These are phyloP conservation scores for Apiospora phragmitis DNA, from an alignment of 2,329 filamentous ascomycete genomes.

Conservation along the genomic window DNA sequence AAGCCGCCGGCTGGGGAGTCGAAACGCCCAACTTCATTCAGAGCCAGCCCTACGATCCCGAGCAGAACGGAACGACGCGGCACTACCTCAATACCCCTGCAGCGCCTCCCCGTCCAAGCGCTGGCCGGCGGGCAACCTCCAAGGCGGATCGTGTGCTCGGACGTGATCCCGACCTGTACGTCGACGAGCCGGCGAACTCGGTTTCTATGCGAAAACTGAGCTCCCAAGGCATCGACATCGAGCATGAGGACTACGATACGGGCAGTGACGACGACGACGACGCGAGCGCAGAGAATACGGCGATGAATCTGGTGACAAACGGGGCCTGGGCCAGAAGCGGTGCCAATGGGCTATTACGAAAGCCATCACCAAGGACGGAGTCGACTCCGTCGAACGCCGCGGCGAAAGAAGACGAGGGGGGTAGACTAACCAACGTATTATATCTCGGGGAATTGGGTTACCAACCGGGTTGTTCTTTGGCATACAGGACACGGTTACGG, in stretches of 20 bases:
- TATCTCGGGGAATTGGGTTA: neutral
- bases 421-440: constrained; percentile 17
- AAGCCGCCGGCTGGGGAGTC: constrained; percentile 66
- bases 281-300: constrained; percentile 40
- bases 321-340: constrained; percentile 37
- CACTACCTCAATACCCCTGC: constrained; percentile 32
- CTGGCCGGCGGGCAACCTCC: constrained; percentile 43
- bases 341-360: constrained; percentile 33
- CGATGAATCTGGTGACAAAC: constrained; percentile 44
- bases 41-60: constrained; percentile 23
- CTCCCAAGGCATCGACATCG: constrained; percentile 42
- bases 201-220: constrained; percentile 50
- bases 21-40: constrained; percentile 28
- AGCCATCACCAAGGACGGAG: constrained; percentile 18
- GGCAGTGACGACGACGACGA: constrained; percentile 33
- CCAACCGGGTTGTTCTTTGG: neutral
- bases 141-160: constrained; percentile 62
- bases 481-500: neutral
- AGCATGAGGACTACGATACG: constrained; percentile 40
- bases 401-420: constrained; percentile 15
- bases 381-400: constrained; percentile 12
- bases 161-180: constrained; percentile 56
- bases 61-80: constrained; percentile 28
- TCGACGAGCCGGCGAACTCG: constrained; percentile 44
- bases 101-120: constrained; percentile 17